phyloP scores from a whole-genome alignment of 2,329 filamentous ascomycete species.

The Fusarium sterilihyphosum region DNA sequence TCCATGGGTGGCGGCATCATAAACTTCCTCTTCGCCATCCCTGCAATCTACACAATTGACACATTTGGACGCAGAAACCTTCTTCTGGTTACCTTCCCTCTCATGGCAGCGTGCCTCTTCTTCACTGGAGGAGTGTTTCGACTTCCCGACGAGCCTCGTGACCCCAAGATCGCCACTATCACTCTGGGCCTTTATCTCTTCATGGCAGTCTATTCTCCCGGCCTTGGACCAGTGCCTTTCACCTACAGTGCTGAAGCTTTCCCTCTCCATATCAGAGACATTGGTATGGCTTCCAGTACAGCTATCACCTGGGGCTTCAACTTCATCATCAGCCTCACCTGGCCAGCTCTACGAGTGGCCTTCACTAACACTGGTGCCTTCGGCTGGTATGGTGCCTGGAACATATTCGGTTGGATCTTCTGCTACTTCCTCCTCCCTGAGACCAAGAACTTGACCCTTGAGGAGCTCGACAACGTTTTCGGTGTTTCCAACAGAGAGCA shows the following conservation, averaged over 20 bases:
- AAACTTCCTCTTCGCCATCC: constrained; percentile 68
- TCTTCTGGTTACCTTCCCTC: constrained; percentile 66
- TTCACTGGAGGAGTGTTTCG: constrained; percentile 63
- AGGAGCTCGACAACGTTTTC: constrained; percentile 50
- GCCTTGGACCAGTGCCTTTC: constrained; percentile 67
- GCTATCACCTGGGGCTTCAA: constrained; percentile 55
- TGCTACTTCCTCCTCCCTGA: constrained; percentile 49
- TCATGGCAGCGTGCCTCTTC: constrained; percentile 65
- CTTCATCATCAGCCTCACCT: constrained; percentile 51
- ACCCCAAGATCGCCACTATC: constrained; percentile 46
- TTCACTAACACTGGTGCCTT: constrained; percentile 51
- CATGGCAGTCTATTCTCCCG: constrained; percentile 56
- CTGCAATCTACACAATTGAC: constrained; percentile 67
- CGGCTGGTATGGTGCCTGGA: constrained; percentile 53
- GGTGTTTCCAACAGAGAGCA: constrained; percentile 46
- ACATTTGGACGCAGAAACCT: constrained; percentile 66
- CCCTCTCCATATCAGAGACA: constrained; percentile 64
- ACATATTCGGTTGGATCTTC: constrained; percentile 47
- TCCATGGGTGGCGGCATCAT: constrained; percentile 67
- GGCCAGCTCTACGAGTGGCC: constrained; percentile 38
- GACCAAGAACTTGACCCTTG: constrained; percentile 49
- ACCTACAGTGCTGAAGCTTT: constrained; percentile 70
- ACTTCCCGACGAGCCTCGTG: constrained; percentile 41
- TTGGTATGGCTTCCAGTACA: constrained; percentile 62
- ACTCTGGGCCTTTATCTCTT: constrained; percentile 53